Base-by-base conservation (phyloP, 2,329 filamentous ascomycete genomes). In the Aspergillus sp. region DNA sequence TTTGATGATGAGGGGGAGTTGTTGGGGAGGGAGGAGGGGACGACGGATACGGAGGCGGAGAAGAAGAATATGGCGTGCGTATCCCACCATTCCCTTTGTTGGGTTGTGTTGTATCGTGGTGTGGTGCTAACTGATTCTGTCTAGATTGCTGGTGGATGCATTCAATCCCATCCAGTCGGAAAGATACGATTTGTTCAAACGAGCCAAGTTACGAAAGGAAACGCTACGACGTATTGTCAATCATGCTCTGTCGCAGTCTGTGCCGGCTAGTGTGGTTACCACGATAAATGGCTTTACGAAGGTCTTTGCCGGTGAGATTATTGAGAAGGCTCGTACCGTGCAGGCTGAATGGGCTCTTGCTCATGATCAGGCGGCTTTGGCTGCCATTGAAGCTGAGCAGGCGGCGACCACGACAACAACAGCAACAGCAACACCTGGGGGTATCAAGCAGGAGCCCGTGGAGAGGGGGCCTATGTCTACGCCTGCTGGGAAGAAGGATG, bases 281-380 rank as follows among this genome's bases (percentile, higher is more conserved):
- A 85, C 85, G 5, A 85, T 90, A 55, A 85, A 83, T 44, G 85
- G 85, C 10, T 88, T 87, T 70, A 85, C 84, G 19, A 90, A 90
- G 73, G 82, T 87, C 63, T 89, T 88, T 73, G 84, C 86, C 11
- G 87, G 86, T 54, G 84, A 88, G 66, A 80, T 90, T 59, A 83
- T 89, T 58, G 87, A 90, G 72, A 82, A 84, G 66, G 87, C 87
- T 15, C 78, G 86, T 59, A 84, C 85, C 8, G 86, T 90, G 5
- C 88, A 89, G 71, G 63, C 80, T 69, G 77, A 81, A 66, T 80
- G 76, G 74, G 79, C 78, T 11, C 77, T 80, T 5, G 82, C 80
- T 5, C 78, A 80, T 59, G 82, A 83, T 62, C 75, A 84, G 68
- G 81, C 79, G 2, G 82, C 83, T 3, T 81, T 82, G 54, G 82